Evolutionary conservation across 768 basidiomycete species (phyloP), one percentile per base, ranked within the genome.

Genomic region (Mycena alexandri): DNA sequence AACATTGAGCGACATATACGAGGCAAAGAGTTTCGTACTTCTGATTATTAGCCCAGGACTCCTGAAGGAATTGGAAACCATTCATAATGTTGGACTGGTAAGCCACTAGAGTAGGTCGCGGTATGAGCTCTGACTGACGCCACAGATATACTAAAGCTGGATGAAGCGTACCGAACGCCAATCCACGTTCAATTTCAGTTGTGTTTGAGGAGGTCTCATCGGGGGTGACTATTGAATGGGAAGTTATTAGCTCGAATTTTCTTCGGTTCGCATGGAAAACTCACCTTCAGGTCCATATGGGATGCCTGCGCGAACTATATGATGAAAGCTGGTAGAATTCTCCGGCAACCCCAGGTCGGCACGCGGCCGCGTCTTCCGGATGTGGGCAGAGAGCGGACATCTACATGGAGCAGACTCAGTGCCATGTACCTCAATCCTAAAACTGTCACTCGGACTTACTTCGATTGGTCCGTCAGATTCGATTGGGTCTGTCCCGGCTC

Each of bases 301-400:
- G 64, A 79, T 78, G 29, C 78, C 76, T 14, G 72, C 66, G n/a
- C 78, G 77, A 11, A 80, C 70, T 44, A 81, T 75, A 57, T 72
- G 70, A 42, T 71, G 71, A 16, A 17, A 21, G 54, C 61, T 65
- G 1, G 46, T 24, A 33, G 60, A 7, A 42, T 38, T 42, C 73
- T 72, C 63, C 11, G 73, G 73, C 21, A 47, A 25, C 7, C 65
- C 71, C 16, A 44, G 67, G 56, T 72, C 68, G 29, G 74, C 73
- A 4, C 77, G 77, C 13, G 75, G 78, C 24, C 54, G 62, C 6
- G 73, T 76, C 67, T 68, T 68, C 4, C 66, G 55, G 33, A 68
- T 68, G 55, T 63, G 67, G 17, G 67, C 67, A 21, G 61, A 42
- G 42, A 68, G 54, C 2, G 67, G 61, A 33, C 67, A 66, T 53